Conservation (phyloP, 1,284 basidiomycete genomes). For the Puccinia novopanici region DNA sequence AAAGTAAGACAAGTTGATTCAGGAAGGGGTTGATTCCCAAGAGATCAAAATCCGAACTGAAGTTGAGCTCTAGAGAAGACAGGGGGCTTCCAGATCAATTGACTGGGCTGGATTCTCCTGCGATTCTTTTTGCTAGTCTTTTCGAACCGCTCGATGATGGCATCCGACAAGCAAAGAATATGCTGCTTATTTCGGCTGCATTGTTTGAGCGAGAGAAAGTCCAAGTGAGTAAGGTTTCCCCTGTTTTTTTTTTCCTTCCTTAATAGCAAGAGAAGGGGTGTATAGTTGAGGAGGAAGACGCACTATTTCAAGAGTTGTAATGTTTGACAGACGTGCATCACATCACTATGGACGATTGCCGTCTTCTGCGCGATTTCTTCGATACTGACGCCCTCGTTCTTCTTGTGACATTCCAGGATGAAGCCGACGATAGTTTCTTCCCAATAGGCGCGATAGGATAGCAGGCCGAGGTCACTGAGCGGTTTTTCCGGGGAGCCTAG, state of each 20-base stretch:
- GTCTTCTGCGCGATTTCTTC: slow-evolving; percentile 97
- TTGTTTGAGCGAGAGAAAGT: background rate
- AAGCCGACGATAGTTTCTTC: slow-evolving; percentile 93
- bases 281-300: background rate
- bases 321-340: slow-evolving; percentile 97
- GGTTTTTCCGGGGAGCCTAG: slow-evolving; percentile 98
- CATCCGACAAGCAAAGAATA: slow-evolving; percentile 87
- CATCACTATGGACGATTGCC: slow-evolving; percentile 91
- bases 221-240: no score
- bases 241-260: background rate
- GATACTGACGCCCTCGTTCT: slow-evolving; percentile 74
- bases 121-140: slow-evolving; percentile 78
- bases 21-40: no score
- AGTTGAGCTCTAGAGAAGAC: slow-evolving; percentile 59
- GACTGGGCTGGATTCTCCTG: slow-evolving; percentile 76
- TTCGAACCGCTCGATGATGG: slow-evolving; percentile 85
- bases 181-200: slow-evolving; percentile 77
- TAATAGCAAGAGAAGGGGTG: background rate
- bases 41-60: slow-evolving; percentile 55
- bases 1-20: no score
- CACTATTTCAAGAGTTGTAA: slow-evolving; percentile 91
- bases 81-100: slow-evolving; percentile 81
- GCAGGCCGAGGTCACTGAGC: slow-evolving; percentile 85
- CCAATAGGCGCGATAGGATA: slow-evolving; percentile 96
- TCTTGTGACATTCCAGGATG: slow-evolving; percentile 67